Conservation (phyloP, 208 protist genomes). For the Leishmania amazonensis region DNA sequence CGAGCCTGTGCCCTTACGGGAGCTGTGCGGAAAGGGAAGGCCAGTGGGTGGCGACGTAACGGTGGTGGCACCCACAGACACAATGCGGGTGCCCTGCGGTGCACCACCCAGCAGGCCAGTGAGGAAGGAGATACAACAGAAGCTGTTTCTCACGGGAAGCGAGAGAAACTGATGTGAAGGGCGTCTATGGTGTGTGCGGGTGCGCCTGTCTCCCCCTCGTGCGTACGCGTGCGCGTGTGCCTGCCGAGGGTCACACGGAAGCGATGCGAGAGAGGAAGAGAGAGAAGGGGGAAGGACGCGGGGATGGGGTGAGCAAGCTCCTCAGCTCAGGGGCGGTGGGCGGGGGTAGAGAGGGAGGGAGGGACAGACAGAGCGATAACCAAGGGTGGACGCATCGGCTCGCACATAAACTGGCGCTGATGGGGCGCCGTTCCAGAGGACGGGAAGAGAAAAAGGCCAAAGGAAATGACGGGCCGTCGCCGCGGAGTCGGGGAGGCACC, state of each 20-base stretch:
- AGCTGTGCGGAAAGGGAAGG: background rate
- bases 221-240: constrained; percentile 1
- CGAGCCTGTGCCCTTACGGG: background rate
- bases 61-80: background rate
- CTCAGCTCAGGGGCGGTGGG: background rate
- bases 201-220: background rate
- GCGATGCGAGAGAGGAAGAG: background rate
- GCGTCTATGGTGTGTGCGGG: constrained; percentile 2
- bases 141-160: background rate
- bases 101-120: background rate
- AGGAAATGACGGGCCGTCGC: background rate
- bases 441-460: background rate
- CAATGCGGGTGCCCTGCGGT: background rate
- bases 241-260: background rate
- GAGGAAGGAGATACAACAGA: background rate
- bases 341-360: background rate
- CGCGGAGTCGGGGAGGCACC: background rate
- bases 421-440: background rate
- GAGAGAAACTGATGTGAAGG: background rate
- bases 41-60: background rate
- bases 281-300: background rate
- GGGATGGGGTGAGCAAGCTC: background rate
- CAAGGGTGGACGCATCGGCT: background rate
- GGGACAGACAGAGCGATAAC: background rate
- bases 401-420: background rate